Conservation (phyloP, 257 asterid species). For the Solanum verrucosum region DNA sequence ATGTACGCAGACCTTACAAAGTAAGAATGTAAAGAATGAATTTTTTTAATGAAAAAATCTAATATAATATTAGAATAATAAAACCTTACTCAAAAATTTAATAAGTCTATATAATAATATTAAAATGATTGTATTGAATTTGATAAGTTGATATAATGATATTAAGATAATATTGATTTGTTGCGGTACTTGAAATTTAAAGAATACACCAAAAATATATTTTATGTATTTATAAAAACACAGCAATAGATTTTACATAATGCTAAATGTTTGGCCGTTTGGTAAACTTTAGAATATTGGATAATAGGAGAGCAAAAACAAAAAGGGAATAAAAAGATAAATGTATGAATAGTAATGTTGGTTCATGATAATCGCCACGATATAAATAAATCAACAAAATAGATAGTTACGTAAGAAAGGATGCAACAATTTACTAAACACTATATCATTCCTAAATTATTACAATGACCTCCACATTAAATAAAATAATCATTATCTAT, state of each 20-base stretch:
- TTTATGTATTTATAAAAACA: too few relatives aligned
- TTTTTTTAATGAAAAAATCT: too few relatives aligned
- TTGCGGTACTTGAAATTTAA: not conserved
- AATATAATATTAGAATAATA: too few relatives aligned
- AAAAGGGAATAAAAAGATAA: not conserved
- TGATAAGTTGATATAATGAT: not conserved
- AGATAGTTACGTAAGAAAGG: too few relatives aligned
- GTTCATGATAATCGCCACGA: too few relatives aligned
- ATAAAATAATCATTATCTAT: not conserved
- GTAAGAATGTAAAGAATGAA: too few relatives aligned
- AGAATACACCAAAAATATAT: not conserved
- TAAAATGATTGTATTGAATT: too few relatives aligned
- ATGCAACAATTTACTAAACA: not conserved
- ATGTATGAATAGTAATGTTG: not conserved
- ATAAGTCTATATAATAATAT: not conserved
- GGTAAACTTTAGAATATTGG: not conserved
- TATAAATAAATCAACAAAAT: not conserved
- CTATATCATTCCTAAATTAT: not conserved
- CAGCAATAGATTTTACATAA: not conserved
- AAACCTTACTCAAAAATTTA: too few relatives aligned
- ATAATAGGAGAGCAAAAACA: too few relatives aligned
- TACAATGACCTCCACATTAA: not conserved
- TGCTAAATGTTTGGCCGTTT: not conserved
- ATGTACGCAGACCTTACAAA: not conserved
- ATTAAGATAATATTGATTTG: too few relatives aligned